Conservation (phyloP, 129 eudicot genomes). For the Solidago caesia region DNA sequence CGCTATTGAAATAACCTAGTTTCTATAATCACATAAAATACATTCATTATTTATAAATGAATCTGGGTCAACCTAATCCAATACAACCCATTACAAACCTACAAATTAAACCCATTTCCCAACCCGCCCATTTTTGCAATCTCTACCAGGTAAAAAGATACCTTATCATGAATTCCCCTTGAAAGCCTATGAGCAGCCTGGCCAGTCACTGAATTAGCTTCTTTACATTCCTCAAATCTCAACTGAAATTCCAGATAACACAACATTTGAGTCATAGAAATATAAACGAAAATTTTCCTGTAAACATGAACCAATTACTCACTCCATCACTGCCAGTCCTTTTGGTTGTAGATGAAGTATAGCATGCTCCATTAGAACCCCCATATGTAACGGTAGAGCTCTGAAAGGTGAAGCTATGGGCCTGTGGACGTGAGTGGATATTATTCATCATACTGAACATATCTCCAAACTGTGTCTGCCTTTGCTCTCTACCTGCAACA, state of each 20-base stretch:
- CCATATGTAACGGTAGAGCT: constrained; percentile 83
- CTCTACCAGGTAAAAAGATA: constrained; percentile 22
- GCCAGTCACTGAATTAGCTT: constrained; percentile 76
- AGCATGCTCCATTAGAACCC: constrained; percentile 78
- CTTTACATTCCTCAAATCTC: constrained; percentile 76
- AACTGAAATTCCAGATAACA: constrained; percentile 43
- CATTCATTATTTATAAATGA: too few species aligned
- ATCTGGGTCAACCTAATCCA: too few species aligned
- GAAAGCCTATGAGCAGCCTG: constrained; percentile 77
- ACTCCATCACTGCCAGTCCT: constrained; percentile 89
- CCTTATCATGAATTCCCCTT: constrained; percentile 79
- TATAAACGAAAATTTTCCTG: neutral
- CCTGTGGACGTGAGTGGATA: constrained; percentile 39
- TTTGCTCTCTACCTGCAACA: constrained; percentile 52
- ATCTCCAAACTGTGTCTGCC: constrained; percentile 37
- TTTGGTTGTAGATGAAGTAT: constrained; percentile 57
- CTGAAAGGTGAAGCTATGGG: constrained; percentile 61
- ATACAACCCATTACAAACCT: too few species aligned
- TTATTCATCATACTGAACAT: constrained; percentile 38
- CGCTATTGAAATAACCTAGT: too few species aligned
- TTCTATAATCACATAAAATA: too few species aligned
- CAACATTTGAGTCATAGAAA: neutral
- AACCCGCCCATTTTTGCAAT: neutral
- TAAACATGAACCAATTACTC: constrained; percentile 22
- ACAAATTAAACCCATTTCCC: too few species aligned